These are phyloP conservation scores for Hypoxylon sp. DNA, from an alignment of 2,329 filamentous ascomycete species.

Conservation along the genomic window DNA sequence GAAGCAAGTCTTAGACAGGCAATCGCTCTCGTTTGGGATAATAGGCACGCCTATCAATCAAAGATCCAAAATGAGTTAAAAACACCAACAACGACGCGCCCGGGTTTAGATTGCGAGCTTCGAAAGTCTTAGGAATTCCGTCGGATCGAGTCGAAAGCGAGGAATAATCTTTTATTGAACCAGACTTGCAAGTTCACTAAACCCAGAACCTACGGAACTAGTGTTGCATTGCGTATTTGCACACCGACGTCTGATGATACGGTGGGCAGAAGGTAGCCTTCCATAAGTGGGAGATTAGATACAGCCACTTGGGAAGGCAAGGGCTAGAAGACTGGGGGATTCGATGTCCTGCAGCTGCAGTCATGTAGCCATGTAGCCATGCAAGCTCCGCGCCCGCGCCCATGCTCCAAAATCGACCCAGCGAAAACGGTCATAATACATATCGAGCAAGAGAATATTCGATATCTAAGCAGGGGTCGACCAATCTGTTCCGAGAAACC, in stretches of 20 bases:
- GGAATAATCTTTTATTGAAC: conserved; percentile 24
- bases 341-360: conserved; percentile 32
- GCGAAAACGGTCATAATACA: not conserved
- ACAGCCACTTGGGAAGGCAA: conserved; percentile 34
- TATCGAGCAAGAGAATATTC: conserved; percentile 7
- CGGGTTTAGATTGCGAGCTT: conserved; percentile 8
- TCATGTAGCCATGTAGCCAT: too few species aligned
- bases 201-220: conserved; percentile 15
- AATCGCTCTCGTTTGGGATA: conserved; percentile 31
- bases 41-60: conserved; percentile 38
- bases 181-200: not conserved
- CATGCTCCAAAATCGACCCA: conserved; percentile 23
- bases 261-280: conserved; percentile 7
- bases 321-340: conserved; percentile 5
- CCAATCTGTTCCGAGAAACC: conserved; percentile 6
- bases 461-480: conserved; percentile 31
- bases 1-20: conserved; percentile 40
- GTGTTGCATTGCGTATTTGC: conserved; percentile 17
- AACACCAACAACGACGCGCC: conserved; percentile 19
- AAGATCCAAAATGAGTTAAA: conserved; percentile 29
- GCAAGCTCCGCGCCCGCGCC: conserved; percentile 25
- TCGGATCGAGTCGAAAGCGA: not conserved
- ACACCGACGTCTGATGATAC: conserved; percentile 26
- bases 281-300: conserved; percentile 35
- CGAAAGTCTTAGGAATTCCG: conserved; percentile 5